Percentiles rank a stretch among this genome's conserved stretches.
phyloP scores from a whole-genome alignment of 495 filamentous ascomycete genomes.

The Lentithecium fluviatile region DNA sequence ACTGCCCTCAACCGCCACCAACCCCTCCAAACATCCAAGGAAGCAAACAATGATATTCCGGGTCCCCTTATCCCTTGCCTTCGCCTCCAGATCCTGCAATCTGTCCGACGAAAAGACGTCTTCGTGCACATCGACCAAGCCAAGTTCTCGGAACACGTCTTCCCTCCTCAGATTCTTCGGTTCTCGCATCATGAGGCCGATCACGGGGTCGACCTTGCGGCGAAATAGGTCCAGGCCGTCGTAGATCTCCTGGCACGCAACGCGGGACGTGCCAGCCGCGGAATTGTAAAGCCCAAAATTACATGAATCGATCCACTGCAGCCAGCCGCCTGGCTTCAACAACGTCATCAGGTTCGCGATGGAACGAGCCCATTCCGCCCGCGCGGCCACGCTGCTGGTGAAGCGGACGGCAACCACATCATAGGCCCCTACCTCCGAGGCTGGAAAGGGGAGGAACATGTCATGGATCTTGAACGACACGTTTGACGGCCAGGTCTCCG shows the following conservation, averaged over 20 bases:
- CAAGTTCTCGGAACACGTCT: not conserved
- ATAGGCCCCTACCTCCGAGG: not conserved
- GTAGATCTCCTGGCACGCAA: not conserved
- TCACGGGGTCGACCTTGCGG: not conserved
- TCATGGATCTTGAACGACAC: slow-evolving; percentile 1
- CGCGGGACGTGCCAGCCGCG: not conserved
- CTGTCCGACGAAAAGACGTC: not conserved
- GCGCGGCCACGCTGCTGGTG: not conserved
- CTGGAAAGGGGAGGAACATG: slow-evolving; percentile 8
- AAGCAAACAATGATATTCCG: not conserved
- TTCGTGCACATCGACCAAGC: not conserved
- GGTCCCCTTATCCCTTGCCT: not conserved
- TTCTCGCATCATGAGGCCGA: not conserved
- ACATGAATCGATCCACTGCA: slow-evolving; percentile 12
- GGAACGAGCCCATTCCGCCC: not conserved
- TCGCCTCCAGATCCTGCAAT: too few relatives aligned
- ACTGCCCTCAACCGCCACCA: not conserved
- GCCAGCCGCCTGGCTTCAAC: slow-evolving; percentile 12
- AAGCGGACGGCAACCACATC: slow-evolving; percentile 10
- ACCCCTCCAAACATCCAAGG: not conserved
- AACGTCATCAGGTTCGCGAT: slow-evolving; percentile 4
- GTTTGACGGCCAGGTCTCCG: not conserved
- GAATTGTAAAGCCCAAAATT: not conserved
- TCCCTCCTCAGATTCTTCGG: not conserved
- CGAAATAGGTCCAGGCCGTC: not conserved